Base-by-base conservation (phyloP, 176 grass and related monocot species). In the Thalia dealbata region DNA sequence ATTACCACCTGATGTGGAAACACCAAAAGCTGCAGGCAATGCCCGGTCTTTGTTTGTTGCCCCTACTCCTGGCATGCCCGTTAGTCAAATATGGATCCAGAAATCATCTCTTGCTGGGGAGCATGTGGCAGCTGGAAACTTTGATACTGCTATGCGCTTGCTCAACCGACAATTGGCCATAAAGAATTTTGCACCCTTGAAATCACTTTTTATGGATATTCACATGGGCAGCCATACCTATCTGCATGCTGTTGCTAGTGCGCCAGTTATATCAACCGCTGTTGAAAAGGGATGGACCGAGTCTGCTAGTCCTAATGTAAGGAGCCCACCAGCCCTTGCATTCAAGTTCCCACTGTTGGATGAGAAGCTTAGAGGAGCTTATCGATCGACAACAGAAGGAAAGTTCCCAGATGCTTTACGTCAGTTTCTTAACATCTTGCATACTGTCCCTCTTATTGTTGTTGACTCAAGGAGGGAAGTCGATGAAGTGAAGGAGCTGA, bases 241-340 rank as follows among this genome's bases (percentile, higher is more conserved):
- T 77, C 78, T 97, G 22, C 63, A 67, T 56, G 93, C 85, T 28
- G 71, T 92, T 78, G 84, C 87, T 73, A 70, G 78, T 25, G 87
- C 83, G 23, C 82, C 93, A 0, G 81, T 87, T 16, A 80, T 97
- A 65, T 83, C 86, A 18, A 46, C 88, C 76, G 89, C 93, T 81
- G 93, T 97, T 82, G 93, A 97, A 75, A 97, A 97, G 82, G 89
- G 87, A 25, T 97, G 93, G 93, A 90, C 71, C 7, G 93, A 97
- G 50, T 88, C 87, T 29, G 71, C 87, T n/a, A 97, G 89, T 75
- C 93, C 93, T 73, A 92, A 92, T 48, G 93, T 92, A 82, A 89
- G 93, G 73, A 81, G 85, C 0, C 89, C 89, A 25, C 93, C 93
- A 64, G 79, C 93, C 51, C 85, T 92, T 73, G 85, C 92, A 61